Evolutionary conservation across 129 eudicot species (phyloP).

Genomic region (Daucus carota): DH1_v3.0 NC_030388.2:27096001-27096500

Average conservation of each 20-base stretch:
- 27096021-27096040: constrained; percentile 29
- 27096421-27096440: neutral
- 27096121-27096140: neutral
- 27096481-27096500: constrained; percentile 99
- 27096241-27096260: neutral
- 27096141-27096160: neutral
- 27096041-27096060: neutral
- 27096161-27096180: neutral
- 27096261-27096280: neutral
- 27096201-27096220: neutral
- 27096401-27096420: neutral
- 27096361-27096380: too few species aligned
- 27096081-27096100: neutral
- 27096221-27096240: neutral
- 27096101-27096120: neutral
- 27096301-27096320: neutral
- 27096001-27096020: constrained; percentile 91
- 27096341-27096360: neutral
- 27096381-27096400: neutral
- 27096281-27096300: neutral
- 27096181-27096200: neutral
- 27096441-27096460: constrained; percentile 32
- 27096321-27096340: neutral
- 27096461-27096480: constrained; percentile 95
- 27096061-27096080: neutral